Evolutionary conservation across 2,329 filamentous ascomycete species (phyloP), one percentile per base, ranked within the genome.

Genomic region (Sporothrix euskadiensis): DNA sequence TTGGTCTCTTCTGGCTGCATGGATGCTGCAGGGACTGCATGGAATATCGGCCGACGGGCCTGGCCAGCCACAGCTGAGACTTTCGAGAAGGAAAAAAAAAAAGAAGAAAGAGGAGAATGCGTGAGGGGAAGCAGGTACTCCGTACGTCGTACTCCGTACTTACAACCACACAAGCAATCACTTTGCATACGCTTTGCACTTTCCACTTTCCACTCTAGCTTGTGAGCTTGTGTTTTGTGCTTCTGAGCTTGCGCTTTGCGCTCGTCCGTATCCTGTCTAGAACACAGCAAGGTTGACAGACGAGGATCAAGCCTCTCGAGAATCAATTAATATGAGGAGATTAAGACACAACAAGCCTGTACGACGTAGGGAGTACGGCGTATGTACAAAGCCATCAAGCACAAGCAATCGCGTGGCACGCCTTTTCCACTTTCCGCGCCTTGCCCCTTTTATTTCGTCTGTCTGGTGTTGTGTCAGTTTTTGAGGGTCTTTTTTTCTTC

Each of bases 211-310:
- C 41, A 44, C 14, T 49, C 41, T 49, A 49, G 44, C 44, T 19
- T 49, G 41, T 44, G 44, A 47, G 39, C 59, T 26, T 65, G 39
- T 26, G 61, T 2, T 47, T 44, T 10, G 61, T 16, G 39, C 39
- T 47, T 26, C 26, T 44, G 44, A 47, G 39, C 59, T 26, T 65
- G 39, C 14, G 61, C 6, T 47, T 44, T 10, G 61, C 32, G n/a
- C 39, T 47, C 22, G 61, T 47, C n/a, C 39, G 12, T 65, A 65
- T 30, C 39, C 39, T 63, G 57, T 63, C 57, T 63, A 63, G 57
- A 63, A 39, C 32, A 61, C 8, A 41, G 49, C 16, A n/a, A 41
- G 8, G 56, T 35, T 2, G 19, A 14, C 16, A 12, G 57, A 61
- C 14, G 30, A 39, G 57, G 32, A 61, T 61, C 39, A 61, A 61